Evolutionary conservation across 2,329 filamentous ascomycete genomes (phyloP), one percentile per base, ranked within the genome.

Genomic region (Rosellinia necatrix): DNA sequence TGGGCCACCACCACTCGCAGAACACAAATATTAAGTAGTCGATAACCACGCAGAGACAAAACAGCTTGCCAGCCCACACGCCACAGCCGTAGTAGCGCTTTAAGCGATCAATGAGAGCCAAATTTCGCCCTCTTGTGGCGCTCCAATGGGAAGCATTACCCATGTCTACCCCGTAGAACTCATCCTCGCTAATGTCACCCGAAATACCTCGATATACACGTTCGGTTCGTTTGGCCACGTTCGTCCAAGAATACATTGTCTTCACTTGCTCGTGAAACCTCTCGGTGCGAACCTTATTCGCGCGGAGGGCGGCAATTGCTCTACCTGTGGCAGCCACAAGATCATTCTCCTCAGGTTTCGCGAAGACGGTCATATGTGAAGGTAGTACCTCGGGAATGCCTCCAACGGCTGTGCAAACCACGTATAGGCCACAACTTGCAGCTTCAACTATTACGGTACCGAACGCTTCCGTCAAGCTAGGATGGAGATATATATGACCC

Each of bases 231-330:
- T 89, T 84, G 12, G 94, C 94, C 24, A 99, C 93, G 71, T 99
- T 93, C 24, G 90, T 90, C 94, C 94, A 99, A 1, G 91, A 96
- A 76, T 99, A 99, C 94, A 97, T 97, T 77, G 90, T 90, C 73
- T 93, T 92, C 60, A 99, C 94, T 73, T 97, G 90, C 64, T 96
- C 93, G 71, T 99, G 94, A 70, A 99, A 99, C 37, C 88, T 85
- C 71, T 97, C 93, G 1, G 94, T 96, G 60, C 91, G 87, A 24
- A 99, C 89, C 66, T 88, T 91, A 64, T 92, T 93, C 5, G 88
- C 89, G 40, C 93, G 87, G 53, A 99, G 81, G 25, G 90, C 88
- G 0, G 87, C 88, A 59, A 99, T 97, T 15, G 96, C 94, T 63
- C 88, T 88, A 15, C 91, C 90, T 0, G 96, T 97, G 3, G 93